These are phyloP conservation scores for Sclerotinia glacialis DNA, from an alignment of 2,329 filamentous ascomycete genomes.

Conservation along the genomic window DNA sequence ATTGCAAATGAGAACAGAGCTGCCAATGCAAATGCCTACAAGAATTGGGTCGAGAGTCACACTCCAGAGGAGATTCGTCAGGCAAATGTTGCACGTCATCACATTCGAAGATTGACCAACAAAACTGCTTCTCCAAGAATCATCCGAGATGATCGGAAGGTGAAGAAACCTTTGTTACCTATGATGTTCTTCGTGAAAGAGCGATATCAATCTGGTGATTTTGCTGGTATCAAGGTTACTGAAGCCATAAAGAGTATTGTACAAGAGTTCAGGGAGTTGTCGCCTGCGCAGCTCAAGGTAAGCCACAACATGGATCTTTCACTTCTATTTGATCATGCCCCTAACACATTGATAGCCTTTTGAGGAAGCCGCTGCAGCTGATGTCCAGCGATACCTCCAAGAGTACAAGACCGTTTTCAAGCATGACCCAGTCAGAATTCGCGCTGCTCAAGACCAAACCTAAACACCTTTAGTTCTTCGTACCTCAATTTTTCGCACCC, in stretches of 20 bases:
- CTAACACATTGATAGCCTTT: constrained; percentile 11
- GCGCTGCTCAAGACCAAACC: not conserved
- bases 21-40: constrained; percentile 45
- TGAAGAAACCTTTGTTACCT: constrained; percentile 44
- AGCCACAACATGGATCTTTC: not conserved
- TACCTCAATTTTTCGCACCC: not conserved
- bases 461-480: not conserved
- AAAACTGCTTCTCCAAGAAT: not conserved
- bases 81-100: constrained; percentile 56
- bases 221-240: constrained; percentile 44
- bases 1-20: constrained; percentile 47
- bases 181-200: constrained; percentile 48
- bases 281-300: constrained; percentile 46
- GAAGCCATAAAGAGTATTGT: constrained; percentile 45
- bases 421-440: not conserved
- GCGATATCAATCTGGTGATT: constrained; percentile 48
- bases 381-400: constrained; percentile 34
- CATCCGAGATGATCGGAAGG: constrained; percentile 54
- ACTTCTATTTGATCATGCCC: not conserved
- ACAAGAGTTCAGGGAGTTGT: constrained; percentile 49
- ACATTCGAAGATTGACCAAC: constrained; percentile 28
- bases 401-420: constrained; percentile 20
- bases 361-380: constrained; percentile 34
- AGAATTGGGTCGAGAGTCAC: constrained; percentile 53
- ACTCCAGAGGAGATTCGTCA: constrained; percentile 55